A percentile compares a stretch with the other conserved stretches of the same genome.
These are phyloP conservation scores for Umbelopsis isabellina DNA, from an alignment of 192 early-diverging fungal genomes.

Conservation along the genomic window DNA sequence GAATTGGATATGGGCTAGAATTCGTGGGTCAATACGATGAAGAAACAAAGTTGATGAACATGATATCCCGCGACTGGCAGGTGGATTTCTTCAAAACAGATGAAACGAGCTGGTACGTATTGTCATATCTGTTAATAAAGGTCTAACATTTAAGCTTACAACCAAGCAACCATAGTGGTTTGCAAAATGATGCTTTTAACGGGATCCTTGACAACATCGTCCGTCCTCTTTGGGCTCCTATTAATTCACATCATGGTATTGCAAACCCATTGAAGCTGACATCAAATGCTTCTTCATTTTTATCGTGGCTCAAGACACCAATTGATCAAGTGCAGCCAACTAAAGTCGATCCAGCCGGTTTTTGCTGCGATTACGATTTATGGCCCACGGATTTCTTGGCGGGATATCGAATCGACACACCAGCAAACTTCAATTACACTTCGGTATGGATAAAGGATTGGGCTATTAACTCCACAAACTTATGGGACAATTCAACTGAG, in stretches of 20 bases:
- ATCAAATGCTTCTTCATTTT: conserved; percentile 1
- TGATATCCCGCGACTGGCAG: conserved; percentile 26
- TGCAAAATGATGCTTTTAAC: conserved; percentile 7
- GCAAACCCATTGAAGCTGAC: not conserved
- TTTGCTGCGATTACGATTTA: conserved; percentile 24
- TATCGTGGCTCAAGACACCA: conserved; percentile 14
- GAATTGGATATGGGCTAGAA: conserved; percentile 22
- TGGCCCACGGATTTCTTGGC: conserved; percentile 8
- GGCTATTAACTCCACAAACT: conserved; percentile 1
- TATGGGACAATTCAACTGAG: conserved; percentile 4
- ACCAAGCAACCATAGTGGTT: not conserved
- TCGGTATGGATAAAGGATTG: conserved; percentile 11
- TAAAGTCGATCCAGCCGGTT: conserved; percentile 13
- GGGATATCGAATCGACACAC: conserved; percentile 13
- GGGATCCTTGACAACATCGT: conserved; percentile 14
- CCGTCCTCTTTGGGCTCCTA: conserved; percentile 22
- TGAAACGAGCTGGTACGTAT: not conserved
- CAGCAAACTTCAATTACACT: conserved; percentile 9
- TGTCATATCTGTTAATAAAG: not conserved
- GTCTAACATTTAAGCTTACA: not conserved
- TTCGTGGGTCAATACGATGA: conserved; percentile 27
- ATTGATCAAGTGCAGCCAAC: conserved; percentile 15
- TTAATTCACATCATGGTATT: not conserved
- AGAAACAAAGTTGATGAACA: conserved; percentile 26
- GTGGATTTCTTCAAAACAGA: conserved; percentile 22